phyloP scores from a whole-genome alignment of 2,329 filamentous ascomycete species.

The Penicillium occitanis region DNA sequence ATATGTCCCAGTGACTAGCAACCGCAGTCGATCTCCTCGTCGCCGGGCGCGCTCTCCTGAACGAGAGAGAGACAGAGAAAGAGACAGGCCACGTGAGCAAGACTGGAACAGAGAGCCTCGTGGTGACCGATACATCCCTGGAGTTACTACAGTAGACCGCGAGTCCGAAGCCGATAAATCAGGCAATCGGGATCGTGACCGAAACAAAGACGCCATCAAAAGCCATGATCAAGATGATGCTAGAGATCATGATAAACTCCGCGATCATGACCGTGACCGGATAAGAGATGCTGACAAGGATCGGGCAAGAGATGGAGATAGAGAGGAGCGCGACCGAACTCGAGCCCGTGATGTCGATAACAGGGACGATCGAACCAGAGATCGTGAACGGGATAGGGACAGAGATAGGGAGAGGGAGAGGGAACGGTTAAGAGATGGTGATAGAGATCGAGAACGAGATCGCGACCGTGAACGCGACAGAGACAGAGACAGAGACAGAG shows the following conservation, averaged over 20 bases:
- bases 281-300: constrained; percentile 20
- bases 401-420: constrained; percentile 21
- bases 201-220: constrained; percentile 28
- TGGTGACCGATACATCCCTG: constrained; percentile 19
- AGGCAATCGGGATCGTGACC: constrained; percentile 28
- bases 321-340: constrained; percentile 31
- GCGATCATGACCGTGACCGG: constrained; percentile 26
- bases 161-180: constrained; percentile 24
- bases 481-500: no score
- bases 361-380: constrained; percentile 20
- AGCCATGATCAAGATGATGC: constrained; percentile 23
- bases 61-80: constrained; percentile 17
- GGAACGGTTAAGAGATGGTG: neutral
- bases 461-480: neutral
- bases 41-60: constrained; percentile 38
- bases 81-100: constrained; percentile 23
- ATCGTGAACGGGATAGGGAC: constrained; percentile 28
- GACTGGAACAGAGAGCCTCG: constrained; percentile 28
- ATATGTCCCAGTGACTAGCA: constrained; percentile 44
- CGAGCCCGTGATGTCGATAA: constrained; percentile 25
- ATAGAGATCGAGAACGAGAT: neutral
- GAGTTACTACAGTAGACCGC: constrained; percentile 27
- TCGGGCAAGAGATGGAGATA: constrained; percentile 5
- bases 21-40: constrained; percentile 43
- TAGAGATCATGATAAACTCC: constrained; percentile 22